phyloP scores from a whole-genome alignment of 129 eudicot genomes.

The Mikania micrantha region DNA sequence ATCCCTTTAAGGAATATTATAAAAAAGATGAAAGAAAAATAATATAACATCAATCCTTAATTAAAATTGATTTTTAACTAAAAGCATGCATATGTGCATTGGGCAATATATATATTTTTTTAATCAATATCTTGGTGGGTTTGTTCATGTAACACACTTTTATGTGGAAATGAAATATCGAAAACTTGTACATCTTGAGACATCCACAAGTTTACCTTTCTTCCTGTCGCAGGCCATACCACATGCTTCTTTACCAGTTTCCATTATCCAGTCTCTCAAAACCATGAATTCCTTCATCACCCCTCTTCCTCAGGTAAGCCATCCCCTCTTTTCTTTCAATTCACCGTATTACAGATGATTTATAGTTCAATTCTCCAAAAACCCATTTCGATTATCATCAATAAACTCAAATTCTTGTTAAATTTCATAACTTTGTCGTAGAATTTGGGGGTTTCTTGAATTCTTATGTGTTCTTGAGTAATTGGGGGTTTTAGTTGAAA shows the following conservation, averaged over 20 bases:
- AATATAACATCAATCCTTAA: too few relatives aligned
- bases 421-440: constrained; percentile 11
- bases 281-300: constrained; percentile 12
- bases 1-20: too few relatives aligned
- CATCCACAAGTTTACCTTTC: constrained; percentile 7
- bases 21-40: too few relatives aligned
- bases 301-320: constrained; percentile 28
- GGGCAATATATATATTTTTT: too few relatives aligned
- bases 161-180: constrained; percentile 4
- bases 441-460: constrained; percentile 9
- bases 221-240: constrained; percentile 10
- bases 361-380: background rate
- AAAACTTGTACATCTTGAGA: too few relatives aligned
- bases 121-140: background rate
- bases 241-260: constrained; percentile 7
- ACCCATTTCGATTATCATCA: constrained; percentile 7
- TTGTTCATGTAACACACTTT: constrained; percentile 1
- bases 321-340: constrained; percentile 10
- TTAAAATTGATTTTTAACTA: too few relatives aligned
- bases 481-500: background rate
- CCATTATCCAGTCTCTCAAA: constrained; percentile 20
- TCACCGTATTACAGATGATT: background rate
- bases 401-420: background rate
- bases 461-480: background rate
- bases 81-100: too few relatives aligned